Base-by-base conservation (phyloP, 129 eudicot species). In the Helichrysum umbraculigerum region DNA sequence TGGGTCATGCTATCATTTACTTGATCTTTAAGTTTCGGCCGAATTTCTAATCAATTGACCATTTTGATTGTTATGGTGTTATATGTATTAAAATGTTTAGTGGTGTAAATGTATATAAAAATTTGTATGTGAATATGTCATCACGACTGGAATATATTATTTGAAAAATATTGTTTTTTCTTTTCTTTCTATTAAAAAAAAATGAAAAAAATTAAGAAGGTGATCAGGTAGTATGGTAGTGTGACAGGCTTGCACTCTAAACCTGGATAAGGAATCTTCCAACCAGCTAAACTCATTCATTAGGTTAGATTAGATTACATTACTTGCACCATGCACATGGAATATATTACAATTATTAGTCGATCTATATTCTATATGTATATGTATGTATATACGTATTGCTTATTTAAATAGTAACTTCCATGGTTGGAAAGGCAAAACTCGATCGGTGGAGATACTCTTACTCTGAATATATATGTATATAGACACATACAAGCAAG, bases 341-440 rank as follows among this genome's bases (percentile, higher is more conserved):
- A 79, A 79, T 79, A 72, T 79, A 25, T 25, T 25, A 25, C 28
- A 25, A 25, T 25, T 25, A 25, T 25, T 25, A 25, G n/a, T 25
- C 1, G 1, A 0, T 25, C 28, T 25, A 25, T 25, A 25, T 25
- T 25, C 28, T 25, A 25, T 25, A 25, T 25, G 28, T 25, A 25
- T 25, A 25, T 25, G 28, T 25, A 25, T 25, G 28, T 44, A 78
- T 71, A 70, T 70, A 19, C 5, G 2, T 72, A 68, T 20, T 68
- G 66, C 66, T 50, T 82, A 77, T 63, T 25, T 39, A 71, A 52
- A 82, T 76, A 69, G 85, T 76, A 80, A 83, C 87, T 86, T 85
- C 83, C 73, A 75, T 74, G 56, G 85, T 81, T 78, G 88, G 83
- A 83, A 86, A 86, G 41, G 79, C 81, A 86, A 83, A 83, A 47